Evolutionary conservation across 768 basidiomycete genomes (phyloP).

Genomic region (Lactifluus volemus): DNA sequence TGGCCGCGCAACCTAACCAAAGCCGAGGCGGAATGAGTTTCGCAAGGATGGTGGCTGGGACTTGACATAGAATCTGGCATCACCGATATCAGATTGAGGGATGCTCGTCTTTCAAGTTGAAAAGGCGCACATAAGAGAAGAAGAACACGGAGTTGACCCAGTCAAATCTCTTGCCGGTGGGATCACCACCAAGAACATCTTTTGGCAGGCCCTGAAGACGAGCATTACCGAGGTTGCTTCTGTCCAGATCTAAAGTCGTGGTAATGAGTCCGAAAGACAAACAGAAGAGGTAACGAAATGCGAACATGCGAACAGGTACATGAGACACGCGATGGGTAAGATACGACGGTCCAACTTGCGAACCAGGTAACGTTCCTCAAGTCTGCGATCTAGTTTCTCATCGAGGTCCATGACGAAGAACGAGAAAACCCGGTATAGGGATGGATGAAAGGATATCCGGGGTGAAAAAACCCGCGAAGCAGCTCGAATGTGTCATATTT

Average conservation of each 20-base stretch:
- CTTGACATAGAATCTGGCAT: constrained; percentile 54
- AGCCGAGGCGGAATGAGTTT: constrained; percentile 61
- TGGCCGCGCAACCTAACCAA: constrained; percentile 56
- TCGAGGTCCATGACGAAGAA: not conserved
- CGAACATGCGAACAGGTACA: constrained; percentile 72
- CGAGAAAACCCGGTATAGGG: not conserved
- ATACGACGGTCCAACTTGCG: constrained; percentile 61
- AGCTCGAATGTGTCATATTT: not conserved
- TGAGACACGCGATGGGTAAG: constrained; percentile 60
- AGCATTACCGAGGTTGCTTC: constrained; percentile 75
- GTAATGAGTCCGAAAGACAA: not conserved
- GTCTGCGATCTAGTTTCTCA: not conserved
- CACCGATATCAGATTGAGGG: not conserved
- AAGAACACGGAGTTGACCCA: constrained; percentile 75
- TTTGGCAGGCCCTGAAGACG: constrained; percentile 60
- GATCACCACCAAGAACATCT: constrained; percentile 58
- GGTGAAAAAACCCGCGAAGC: not conserved
- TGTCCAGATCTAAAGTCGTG: constrained; percentile 43
- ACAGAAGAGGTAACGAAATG: constrained; percentile 8
- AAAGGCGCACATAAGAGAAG: constrained; percentile 56
- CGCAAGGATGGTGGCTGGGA: constrained; percentile 56
- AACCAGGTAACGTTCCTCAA: constrained; percentile 45
- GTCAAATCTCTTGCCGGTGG: constrained; percentile 60
- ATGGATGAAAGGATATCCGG: not conserved
- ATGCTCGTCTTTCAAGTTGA: not conserved